Evolutionary conservation across 257 asterid genomes (phyloP).

Genomic region (Solanum habrochaites): DNA sequence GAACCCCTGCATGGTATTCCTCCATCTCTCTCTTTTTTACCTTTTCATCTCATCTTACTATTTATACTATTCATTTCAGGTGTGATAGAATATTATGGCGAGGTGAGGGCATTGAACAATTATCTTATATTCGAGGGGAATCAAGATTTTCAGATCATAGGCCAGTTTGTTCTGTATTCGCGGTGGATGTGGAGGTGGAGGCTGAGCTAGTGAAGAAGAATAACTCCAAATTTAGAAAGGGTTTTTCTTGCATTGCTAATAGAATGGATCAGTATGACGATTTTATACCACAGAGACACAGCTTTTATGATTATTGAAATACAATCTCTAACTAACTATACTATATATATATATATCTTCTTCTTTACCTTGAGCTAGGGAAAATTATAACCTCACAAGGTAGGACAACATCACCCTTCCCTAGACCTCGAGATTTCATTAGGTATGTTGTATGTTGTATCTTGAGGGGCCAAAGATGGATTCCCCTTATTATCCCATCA

Average conservation of each 20-base stretch:
- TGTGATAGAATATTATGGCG: constrained; percentile 86
- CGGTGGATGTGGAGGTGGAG: constrained; percentile 44
- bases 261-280: constrained; percentile 29
- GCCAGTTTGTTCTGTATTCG: constrained; percentile 67
- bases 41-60: not conserved
- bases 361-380: not conserved
- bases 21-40: not conserved
- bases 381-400: not conserved
- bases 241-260: constrained; percentile 45
- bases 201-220: constrained; percentile 6
- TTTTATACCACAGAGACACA: constrained; percentile 42
- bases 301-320: constrained; percentile 31
- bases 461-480: not conserved
- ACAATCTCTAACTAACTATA: not conserved
- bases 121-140: constrained; percentile 68
- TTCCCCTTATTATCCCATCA: not conserved
- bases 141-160: constrained; percentile 85
- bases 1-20: constrained; percentile 80
- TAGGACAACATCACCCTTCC: not conserved
- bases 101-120: constrained; percentile 53
- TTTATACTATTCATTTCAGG: constrained; percentile 26
- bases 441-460: not conserved
- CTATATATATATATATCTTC: not conserved
- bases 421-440: no score
- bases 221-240: constrained; percentile 38